phyloP scores from a whole-genome alignment of 179 eudicot species.

The Patellifolia procumbens region DNA sequence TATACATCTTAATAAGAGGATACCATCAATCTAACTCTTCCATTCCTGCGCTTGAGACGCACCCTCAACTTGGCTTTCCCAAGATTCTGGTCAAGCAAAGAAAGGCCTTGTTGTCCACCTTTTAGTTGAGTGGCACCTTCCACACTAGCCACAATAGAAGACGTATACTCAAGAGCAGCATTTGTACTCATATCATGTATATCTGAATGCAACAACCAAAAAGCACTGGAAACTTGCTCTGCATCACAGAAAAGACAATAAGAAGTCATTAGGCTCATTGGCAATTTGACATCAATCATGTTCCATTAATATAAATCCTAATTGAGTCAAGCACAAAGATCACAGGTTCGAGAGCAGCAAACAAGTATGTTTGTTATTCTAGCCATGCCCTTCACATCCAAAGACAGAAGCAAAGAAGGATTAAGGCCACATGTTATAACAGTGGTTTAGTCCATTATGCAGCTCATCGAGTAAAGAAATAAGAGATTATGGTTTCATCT shows the following conservation, averaged over 20 bases:
- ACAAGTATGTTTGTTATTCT: background rate
- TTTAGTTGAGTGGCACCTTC: conserved; percentile 40
- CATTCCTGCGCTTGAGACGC: conserved; percentile 89
- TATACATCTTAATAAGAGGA: background rate
- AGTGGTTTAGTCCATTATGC: background rate
- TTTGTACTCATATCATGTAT: conserved; percentile 51
- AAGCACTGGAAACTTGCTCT: conserved; percentile 66
- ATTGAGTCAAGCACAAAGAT: conserved; percentile 8
- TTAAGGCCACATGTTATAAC: background rate
- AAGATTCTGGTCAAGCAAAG: conserved; percentile 52
- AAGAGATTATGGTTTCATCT: background rate
- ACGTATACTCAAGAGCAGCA: conserved; percentile 73
- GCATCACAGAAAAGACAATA: conserved; percentile 27
- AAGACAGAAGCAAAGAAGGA: background rate
- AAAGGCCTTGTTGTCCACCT: conserved; percentile 41
- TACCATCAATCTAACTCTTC: conserved; percentile 90
- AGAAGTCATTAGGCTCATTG: no score
- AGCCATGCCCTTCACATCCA: background rate
- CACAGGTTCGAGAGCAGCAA: background rate
- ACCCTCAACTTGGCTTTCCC: conserved; percentile 59
- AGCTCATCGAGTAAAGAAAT: background rate
- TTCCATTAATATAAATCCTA: background rate
- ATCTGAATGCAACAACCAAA: conserved; percentile 72
- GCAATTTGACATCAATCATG: no score
- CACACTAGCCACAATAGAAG: conserved; percentile 61